Base-by-base conservation (phyloP, 306 rosid genomes). In the Cucumis sativus region DNA sequence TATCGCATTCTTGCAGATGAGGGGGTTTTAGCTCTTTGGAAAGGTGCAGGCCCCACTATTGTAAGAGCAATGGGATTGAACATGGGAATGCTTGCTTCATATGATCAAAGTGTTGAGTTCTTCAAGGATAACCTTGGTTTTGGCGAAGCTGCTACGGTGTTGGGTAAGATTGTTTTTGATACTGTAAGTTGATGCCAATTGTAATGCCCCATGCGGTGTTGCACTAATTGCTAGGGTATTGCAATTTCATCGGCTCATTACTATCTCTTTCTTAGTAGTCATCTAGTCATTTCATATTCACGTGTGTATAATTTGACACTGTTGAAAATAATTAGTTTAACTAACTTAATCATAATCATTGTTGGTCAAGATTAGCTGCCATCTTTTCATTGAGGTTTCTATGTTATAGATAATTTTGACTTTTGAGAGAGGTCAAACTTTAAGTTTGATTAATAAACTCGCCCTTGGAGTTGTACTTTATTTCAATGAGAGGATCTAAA, bases 81-180 rank as follows among this genome's bases (percentile, higher is more conserved):
- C 84, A 90, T 90, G 95, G 92, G 95, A 21, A 94, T 94, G 98
- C 98, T 94, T 78, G 97, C 98, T 55, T 94, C 98, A 18, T 94
- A 94, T 81, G 98, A 94, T 80, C 98, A 94, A 82, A 77, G 95
- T 87, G 95, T 90, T 74, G 98, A 94, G 82, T 89, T 94, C 79
- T 94, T 84, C 95, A 92, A 82, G 91, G 98, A 94, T 84, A 45
- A 82, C 35, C 77, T 88, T 80, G 98, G 97, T 70, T 85, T 89
- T 33, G 89, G 97, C 65, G 98, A 94, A 94, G 84, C 68, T 70
- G 33, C 95, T 76, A 94, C 98, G 13, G 85, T 94, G 30, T 7
- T 91, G 64, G 92, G 98, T 92, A 84, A 86, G 77, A 6, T 85
- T 20, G 51, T 61, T 61, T 55, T 74, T 84, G 10, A 17, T 65